Conservation (phyloP, 345 rosid genomes). For the Jatropha curcas region DNA sequence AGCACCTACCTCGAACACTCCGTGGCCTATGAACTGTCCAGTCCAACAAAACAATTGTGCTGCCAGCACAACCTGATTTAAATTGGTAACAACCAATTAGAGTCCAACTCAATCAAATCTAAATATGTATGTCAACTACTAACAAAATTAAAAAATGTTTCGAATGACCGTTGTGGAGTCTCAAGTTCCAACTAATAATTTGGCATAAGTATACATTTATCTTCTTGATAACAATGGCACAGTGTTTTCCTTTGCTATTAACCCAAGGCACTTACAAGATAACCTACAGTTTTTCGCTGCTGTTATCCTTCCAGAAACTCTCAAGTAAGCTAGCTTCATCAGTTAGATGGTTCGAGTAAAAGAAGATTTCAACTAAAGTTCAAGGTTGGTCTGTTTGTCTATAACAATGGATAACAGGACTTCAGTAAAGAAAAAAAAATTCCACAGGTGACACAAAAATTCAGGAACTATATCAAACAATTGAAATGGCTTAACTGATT, state of each 20-base stretch:
- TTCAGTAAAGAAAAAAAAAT: not conserved
- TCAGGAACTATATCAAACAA: not conserved
- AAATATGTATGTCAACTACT: not conserved
- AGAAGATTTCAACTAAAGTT: not conserved
- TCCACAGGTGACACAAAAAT: not conserved
- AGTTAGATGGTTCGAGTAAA: not conserved
- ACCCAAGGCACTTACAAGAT: too few species aligned
- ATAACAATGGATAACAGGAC: not conserved
- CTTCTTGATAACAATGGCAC: not conserved
- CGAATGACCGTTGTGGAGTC: not conserved
- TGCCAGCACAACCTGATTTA: conserved; percentile 59
- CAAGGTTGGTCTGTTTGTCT: not conserved
- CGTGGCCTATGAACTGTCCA: conserved; percentile 84
- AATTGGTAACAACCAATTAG: conserved; percentile 1
- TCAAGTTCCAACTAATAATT: not conserved
- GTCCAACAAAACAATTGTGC: conserved; percentile 77
- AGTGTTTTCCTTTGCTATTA: not conserved
- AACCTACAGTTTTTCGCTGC: not conserved
- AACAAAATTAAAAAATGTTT: not conserved
- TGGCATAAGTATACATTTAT: not conserved
- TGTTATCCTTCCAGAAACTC: not conserved
- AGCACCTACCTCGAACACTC: conserved; percentile 70
- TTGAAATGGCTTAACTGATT: not conserved
- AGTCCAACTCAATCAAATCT: not conserved
- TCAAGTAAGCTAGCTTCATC: not conserved